A percentile compares a stretch with the other conserved stretches of the same genome.
phyloP scores from a whole-genome alignment of 2,329 filamentous ascomycete species.

The Rosellinia necatrix region DNA sequence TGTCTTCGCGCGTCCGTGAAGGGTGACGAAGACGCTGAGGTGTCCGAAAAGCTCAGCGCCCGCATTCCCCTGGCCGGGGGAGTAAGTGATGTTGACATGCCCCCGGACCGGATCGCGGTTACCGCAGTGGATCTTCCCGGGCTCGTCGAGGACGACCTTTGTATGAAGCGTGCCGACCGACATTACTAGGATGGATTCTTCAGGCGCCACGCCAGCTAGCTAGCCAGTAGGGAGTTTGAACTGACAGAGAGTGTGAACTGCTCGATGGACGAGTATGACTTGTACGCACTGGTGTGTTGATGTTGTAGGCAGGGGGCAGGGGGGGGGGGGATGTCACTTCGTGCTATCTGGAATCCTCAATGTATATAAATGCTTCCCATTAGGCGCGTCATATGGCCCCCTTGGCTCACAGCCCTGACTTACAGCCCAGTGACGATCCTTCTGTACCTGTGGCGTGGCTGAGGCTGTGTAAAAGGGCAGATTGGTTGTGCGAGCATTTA shows the following conservation, averaged over 20 bases:
- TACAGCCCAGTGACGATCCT: too few relatives aligned
- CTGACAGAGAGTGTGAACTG: neutral
- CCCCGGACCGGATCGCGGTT: constrained; percentile 19
- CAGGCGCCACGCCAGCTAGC: too few relatives aligned
- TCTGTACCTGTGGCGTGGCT: too few relatives aligned
- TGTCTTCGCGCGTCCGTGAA: constrained; percentile 27
- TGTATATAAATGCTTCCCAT: too few relatives aligned
- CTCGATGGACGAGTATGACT: neutral
- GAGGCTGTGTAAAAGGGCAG: too few relatives aligned
- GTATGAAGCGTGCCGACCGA: constrained; percentile 19
- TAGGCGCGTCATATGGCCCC: too few relatives aligned
- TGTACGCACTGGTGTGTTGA: neutral
- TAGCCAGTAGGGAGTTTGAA: neutral
- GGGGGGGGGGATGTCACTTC: too few relatives aligned
- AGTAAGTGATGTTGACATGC: constrained; percentile 17
- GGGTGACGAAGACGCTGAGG: constrained; percentile 14
- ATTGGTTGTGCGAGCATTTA: too few relatives aligned
- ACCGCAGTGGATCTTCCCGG: constrained; percentile 20
- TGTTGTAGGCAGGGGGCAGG: too few relatives aligned
- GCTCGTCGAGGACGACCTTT: constrained; percentile 15
- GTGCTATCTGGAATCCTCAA: too few relatives aligned
- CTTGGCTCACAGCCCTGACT: too few relatives aligned
- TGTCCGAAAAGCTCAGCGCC: constrained; percentile 22
- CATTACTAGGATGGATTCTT: constrained; percentile 9
- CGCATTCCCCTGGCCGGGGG: neutral